Conservation (phyloP, 2,329 filamentous ascomycete genomes). For the Dactylellina drechsleri region DNA sequence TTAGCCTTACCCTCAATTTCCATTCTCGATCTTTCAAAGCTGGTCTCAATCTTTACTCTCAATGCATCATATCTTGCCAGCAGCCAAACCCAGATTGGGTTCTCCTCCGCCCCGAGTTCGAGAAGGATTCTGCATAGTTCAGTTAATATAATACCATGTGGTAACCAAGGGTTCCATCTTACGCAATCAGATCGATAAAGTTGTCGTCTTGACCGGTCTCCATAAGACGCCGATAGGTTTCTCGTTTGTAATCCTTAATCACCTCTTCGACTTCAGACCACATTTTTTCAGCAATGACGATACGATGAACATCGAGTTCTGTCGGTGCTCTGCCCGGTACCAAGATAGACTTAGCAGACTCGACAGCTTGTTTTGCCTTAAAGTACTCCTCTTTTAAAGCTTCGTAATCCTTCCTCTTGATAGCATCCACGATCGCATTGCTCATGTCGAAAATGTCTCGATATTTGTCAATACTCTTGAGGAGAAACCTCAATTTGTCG, state of each 20-base stretch:
- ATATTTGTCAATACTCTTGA: conserved; percentile 79
- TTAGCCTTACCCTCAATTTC: conserved; percentile 75
- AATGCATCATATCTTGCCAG: conserved; percentile 88
- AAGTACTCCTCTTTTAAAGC: conserved; percentile 85
- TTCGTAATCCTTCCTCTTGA: conserved; percentile 91
- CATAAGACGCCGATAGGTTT: conserved; percentile 81
- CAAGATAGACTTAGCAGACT: conserved; percentile 77
- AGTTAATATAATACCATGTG: conserved; percentile 2
- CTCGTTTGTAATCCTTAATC: conserved; percentile 84
- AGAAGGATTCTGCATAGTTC: conserved; percentile 70
- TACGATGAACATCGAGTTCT: conserved; percentile 83
- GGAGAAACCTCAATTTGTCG: conserved; percentile 81
- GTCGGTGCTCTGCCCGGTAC: conserved; percentile 70
- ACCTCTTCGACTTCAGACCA: conserved; percentile 94
- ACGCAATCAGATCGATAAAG: conserved; percentile 84
- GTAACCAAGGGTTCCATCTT: not conserved
- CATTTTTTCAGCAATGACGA: conserved; percentile 89
- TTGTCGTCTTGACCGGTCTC: conserved; percentile 74
- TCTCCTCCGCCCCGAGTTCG: conserved; percentile 94
- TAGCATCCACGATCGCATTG: conserved; percentile 79
- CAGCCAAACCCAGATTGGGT: conserved; percentile 96
- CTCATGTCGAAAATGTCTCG: conserved; percentile 84
- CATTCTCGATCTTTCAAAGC: conserved; percentile 84
- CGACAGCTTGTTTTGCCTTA: conserved; percentile 81
- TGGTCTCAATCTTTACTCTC: conserved; percentile 81